phyloP scores from a whole-genome alignment of 768 basidiomycete genomes.

The Boletus edulis region DNA sequence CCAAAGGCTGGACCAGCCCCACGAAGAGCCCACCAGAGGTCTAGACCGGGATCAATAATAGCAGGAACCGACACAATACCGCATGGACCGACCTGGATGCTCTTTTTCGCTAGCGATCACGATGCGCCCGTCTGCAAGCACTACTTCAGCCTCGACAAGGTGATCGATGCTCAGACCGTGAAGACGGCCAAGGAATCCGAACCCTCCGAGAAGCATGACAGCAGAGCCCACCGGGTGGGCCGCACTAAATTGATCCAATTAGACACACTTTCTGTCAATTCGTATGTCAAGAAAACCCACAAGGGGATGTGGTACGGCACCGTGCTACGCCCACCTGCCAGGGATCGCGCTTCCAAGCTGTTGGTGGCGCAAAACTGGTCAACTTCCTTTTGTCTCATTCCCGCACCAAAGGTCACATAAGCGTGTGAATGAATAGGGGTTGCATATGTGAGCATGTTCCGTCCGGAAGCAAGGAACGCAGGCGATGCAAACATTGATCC shows the following conservation, averaged over 20 bases:
- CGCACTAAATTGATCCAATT: constrained; percentile 41
- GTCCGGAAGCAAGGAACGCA: constrained; percentile 32
- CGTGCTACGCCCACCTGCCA: constrained; percentile 46
- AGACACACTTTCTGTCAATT: constrained; percentile 2
- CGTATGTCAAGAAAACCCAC: constrained; percentile 39
- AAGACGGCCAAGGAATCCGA: constrained; percentile 82
- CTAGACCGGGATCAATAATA: constrained; percentile 36
- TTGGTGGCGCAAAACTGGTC: constrained; percentile 72
- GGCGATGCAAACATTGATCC: constrained; percentile 35
- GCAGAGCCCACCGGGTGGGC: constrained; percentile 80
- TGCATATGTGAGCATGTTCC: constrained; percentile 46
- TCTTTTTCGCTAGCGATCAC: constrained; percentile 72
- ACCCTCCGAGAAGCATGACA: constrained; percentile 83
- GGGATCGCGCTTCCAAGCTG: constrained; percentile 58
- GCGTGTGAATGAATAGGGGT: constrained; percentile 67
- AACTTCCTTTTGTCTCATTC: constrained; percentile 80
- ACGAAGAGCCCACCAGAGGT: constrained; percentile 85
- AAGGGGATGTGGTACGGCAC: constrained; percentile 83
- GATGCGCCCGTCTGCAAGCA: constrained; percentile 86
- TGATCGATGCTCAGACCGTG: constrained; percentile 88
- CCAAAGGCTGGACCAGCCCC: constrained; percentile 84
- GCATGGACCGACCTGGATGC: constrained; percentile 52
- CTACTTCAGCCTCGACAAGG: constrained; percentile 88
- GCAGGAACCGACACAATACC: not conserved
- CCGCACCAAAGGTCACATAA: constrained; percentile 85